These are phyloP conservation scores for Pseudomonodictys pantanalensis DNA, from an alignment of 495 filamentous ascomycete genomes.

Conservation along the genomic window DNA sequence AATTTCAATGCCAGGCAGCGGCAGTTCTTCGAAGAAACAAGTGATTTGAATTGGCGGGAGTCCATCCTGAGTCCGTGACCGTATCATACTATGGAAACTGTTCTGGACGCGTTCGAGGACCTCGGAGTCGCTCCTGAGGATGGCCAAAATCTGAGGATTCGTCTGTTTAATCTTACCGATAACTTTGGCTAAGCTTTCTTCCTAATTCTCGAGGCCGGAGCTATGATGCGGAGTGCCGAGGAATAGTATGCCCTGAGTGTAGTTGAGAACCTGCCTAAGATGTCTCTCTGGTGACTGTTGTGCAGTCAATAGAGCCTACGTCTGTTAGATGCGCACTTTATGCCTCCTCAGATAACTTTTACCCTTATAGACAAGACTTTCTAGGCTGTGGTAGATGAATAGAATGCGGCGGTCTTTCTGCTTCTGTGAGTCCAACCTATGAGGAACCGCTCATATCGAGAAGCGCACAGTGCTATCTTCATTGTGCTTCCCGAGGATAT, in stretches of 20 bases:
- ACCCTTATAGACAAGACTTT: conserved; percentile 41
- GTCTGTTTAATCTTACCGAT: conserved; percentile 27
- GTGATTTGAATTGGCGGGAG: conserved; percentile 33
- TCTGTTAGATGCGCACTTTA: conserved; percentile 21
- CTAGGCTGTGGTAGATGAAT: conserved; percentile 42
- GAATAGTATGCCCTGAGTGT: conserved; percentile 5
- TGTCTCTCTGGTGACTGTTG: conserved; percentile 6
- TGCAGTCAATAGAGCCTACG: neutral
- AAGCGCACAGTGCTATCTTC: too few species aligned
- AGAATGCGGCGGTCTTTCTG: conserved; percentile 33
- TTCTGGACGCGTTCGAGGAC: conserved; percentile 44
- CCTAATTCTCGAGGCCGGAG: conserved; percentile 14
- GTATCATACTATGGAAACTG: conserved; percentile 41
- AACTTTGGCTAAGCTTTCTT: conserved; percentile 16
- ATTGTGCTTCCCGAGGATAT: too few species aligned
- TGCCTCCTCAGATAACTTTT: conserved; percentile 26
- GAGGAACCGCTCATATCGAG: too few species aligned
- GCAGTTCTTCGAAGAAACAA: conserved; percentile 40
- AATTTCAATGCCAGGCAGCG: conserved; percentile 21
- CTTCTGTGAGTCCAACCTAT: too few species aligned
- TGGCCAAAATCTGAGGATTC: conserved; percentile 17
- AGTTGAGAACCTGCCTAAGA: neutral
- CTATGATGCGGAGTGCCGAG: conserved; percentile 17
- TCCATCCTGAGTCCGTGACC: conserved; percentile 24
- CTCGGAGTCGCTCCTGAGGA: conserved; percentile 29